Base-by-base conservation (phyloP, 768 basidiomycete genomes). In the Hebeloma cylindrosporum region DNA sequence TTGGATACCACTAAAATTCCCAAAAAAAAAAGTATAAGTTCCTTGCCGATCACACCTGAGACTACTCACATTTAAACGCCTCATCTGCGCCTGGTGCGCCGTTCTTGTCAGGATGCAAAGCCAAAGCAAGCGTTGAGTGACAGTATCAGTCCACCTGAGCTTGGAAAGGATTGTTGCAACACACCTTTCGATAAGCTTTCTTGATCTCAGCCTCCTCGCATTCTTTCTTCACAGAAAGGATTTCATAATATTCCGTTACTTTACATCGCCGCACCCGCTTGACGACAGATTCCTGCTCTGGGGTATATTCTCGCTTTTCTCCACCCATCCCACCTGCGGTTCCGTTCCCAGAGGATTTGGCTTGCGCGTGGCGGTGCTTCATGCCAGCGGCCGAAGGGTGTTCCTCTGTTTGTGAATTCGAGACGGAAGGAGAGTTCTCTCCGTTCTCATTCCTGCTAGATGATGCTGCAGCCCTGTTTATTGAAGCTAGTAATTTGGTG, bases 1-100 rank as follows among this genome's bases (percentile, higher is more conserved):
- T 96, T 97, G 3, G 93, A 95, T 21, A 98, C 92, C 86, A 94
- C 95, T 98, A 59, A 8, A 43, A 36, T n/a, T n/a, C n/a, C n/a
- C n/a, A 37, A 43, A 47, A 23, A 31, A 20, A 40, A 44, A 16
- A 47, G 44, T 48, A 17, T 45, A 49, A 36, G 4, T 31, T 47
- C 21, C 39, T 45, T 23, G 40, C 11, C 36, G 43, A 14, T 34
- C 22, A 32, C 35, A 21, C n/a, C n/a, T 39, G 14, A 28, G 26
- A 30, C 26, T 20, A 47, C 85, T 42, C 58, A 97, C 95, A 74
- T 73, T 98, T 98, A 71, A 98, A 98, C 2, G 95, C 95, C 62
- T 98, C 95, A 49, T 97, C 95, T 11, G 95, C 95, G 29, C 92
- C 90, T n/a, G 95, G 94, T 14, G 95, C 95, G 5, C 93, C 92